Conservation (phyloP, 2,329 filamentous ascomycete genomes). For the Cucurbitaria berberidis region DNA sequence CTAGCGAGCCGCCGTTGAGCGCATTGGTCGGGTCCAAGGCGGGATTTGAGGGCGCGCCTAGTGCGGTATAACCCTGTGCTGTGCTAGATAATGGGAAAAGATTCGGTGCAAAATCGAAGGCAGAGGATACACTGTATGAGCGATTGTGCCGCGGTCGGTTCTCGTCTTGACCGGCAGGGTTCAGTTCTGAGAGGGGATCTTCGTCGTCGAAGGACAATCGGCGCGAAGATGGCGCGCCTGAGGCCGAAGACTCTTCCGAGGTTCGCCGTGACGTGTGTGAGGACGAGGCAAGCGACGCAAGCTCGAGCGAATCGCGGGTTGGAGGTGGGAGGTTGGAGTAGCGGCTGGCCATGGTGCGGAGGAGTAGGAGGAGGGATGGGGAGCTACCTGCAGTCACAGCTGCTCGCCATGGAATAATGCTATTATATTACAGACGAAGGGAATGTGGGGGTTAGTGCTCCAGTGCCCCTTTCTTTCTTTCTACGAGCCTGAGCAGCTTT, state of each 20-base stretch:
- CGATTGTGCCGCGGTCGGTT: slow-evolving; percentile 60
- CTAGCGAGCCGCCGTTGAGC: slow-evolving; percentile 77
- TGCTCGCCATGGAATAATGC: slow-evolving; percentile 32
- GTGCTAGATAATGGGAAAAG: slow-evolving; percentile 91
- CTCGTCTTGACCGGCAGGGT: slow-evolving; percentile 59
- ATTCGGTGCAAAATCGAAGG: slow-evolving; percentile 93
- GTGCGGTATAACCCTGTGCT: slow-evolving; percentile 76
- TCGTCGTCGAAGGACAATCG: slow-evolving; percentile 87
- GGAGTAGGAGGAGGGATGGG: slow-evolving; percentile 8
- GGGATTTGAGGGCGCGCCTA: slow-evolving; percentile 74
- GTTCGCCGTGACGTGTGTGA: slow-evolving; percentile 69
- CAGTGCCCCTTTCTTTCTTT: slow-evolving; percentile 15
- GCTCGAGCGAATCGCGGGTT: slow-evolving; percentile 90
- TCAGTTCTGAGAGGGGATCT: slow-evolving; percentile 69
- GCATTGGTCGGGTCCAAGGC: slow-evolving; percentile 61
- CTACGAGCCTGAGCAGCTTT: slow-evolving; percentile 7
- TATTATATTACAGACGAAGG: not conserved
- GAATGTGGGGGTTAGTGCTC: slow-evolving; percentile 17
- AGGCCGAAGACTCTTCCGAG: slow-evolving; percentile 75
- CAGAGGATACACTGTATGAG: slow-evolving; percentile 88
- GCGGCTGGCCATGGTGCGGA: slow-evolving; percentile 46
- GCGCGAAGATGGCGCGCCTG: slow-evolving; percentile 91
- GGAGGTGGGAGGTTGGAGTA: slow-evolving; percentile 47
- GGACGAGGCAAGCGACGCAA: slow-evolving; percentile 90
- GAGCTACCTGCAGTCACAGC: slow-evolving; percentile 23